Conservation (phyloP, 2,329 filamentous ascomycete species). For the Cladosporium velox region DNA sequence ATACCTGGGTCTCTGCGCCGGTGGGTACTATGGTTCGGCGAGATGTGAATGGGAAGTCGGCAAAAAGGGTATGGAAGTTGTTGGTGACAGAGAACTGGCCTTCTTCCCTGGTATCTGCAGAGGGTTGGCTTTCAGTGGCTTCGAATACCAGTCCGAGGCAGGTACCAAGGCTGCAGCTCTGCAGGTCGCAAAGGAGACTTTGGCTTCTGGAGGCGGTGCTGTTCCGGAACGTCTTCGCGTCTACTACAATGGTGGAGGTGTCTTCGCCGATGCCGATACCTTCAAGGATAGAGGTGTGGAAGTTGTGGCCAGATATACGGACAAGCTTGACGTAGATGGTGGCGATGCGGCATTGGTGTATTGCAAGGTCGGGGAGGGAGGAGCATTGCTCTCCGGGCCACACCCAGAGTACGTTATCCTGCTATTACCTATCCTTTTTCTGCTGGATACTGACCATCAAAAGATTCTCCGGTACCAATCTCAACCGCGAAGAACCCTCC, state of each 20-base stretch:
- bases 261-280: slow-evolving; percentile 78
- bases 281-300: slow-evolving; percentile 68
- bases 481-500: slow-evolving; percentile 62
- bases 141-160: slow-evolving; percentile 84
- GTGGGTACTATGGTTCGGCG: slow-evolving; percentile 83
- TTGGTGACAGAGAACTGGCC: slow-evolving; percentile 78
- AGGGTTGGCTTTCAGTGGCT: slow-evolving; percentile 84
- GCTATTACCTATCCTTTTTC: background rate
- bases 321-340: slow-evolving; percentile 73
- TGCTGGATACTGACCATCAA: slow-evolving; percentile 7
- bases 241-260: slow-evolving; percentile 94
- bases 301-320: slow-evolving; percentile 77
- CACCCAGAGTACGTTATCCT: slow-evolving; percentile 76
- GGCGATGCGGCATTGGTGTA: slow-evolving; percentile 82
- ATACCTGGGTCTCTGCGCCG: slow-evolving; percentile 91
- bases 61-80: slow-evolving; percentile 75
- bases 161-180: slow-evolving; percentile 75
- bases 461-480: slow-evolving; percentile 80
- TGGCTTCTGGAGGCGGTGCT: slow-evolving; percentile 50
- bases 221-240: slow-evolving; percentile 66
- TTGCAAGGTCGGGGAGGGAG: slow-evolving; percentile 78
- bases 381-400: slow-evolving; percentile 77
- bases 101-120: slow-evolving; percentile 88
- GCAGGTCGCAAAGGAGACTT: slow-evolving; percentile 61
- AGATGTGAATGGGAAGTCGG: slow-evolving; percentile 92